phyloP scores from a whole-genome alignment of 306 rosid genomes.

The Quercus gilva region DNA sequence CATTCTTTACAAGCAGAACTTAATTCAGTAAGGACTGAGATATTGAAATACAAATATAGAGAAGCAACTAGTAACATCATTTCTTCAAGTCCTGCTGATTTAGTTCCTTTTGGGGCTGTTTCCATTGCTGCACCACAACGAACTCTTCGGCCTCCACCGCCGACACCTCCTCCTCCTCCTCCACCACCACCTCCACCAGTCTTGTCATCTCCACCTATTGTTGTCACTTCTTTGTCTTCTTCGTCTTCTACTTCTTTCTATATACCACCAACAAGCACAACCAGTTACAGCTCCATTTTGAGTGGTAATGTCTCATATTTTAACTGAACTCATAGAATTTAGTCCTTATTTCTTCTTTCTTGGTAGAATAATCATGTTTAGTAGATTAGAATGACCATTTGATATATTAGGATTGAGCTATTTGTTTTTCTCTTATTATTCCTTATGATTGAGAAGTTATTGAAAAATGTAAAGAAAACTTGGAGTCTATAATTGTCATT shows the following conservation, averaged over 20 bases:
- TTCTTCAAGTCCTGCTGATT: constrained; percentile 44
- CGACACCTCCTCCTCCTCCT: constrained; percentile 20
- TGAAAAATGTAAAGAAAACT: neutral
- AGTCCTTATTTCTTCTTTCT: constrained; percentile 8
- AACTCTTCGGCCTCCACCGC: constrained; percentile 36
- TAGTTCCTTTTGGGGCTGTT: constrained; percentile 39
- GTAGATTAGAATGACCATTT: neutral
- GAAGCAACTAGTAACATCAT: constrained; percentile 48
- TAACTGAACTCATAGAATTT: constrained; percentile 5
- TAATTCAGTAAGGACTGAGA: constrained; percentile 52
- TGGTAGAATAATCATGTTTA: constrained; percentile 20
- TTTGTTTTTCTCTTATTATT: neutral
- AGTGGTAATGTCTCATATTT: constrained; percentile 64
- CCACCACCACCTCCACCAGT: constrained; percentile 26
- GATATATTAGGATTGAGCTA: neutral
- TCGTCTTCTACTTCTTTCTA: constrained; percentile 55
- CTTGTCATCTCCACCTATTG: constrained; percentile 28
- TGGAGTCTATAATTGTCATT: neutral
- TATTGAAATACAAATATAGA: constrained; percentile 58
- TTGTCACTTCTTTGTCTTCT: constrained; percentile 55
- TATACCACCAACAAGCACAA: constrained; percentile 50
- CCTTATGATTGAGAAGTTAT: constrained; percentile 13
- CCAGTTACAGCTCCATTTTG: constrained; percentile 68
- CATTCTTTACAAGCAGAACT: constrained; percentile 64
- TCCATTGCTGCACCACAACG: constrained; percentile 39